Percentiles rank a stretch among this genome's conserved stretches.
Evolutionary conservation across 305 asterid genomes (phyloP).

Genomic region (Galium porrigens): DNA sequence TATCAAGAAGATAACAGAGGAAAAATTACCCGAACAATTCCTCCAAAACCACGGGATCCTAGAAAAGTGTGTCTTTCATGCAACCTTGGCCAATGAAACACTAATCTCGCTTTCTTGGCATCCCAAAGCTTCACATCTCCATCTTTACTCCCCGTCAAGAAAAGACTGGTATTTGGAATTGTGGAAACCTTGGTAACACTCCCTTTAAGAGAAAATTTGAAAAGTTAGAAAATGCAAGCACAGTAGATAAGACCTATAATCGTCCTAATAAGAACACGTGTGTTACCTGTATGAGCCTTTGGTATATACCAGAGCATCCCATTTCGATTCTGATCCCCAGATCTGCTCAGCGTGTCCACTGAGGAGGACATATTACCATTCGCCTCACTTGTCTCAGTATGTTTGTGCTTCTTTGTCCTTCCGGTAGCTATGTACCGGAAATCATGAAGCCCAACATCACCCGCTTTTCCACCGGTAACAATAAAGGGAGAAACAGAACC

Average conservation of each 20-base stretch:
- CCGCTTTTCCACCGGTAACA: conserved; percentile 85
- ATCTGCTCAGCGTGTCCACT: conserved; percentile 50
- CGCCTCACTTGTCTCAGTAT: conserved; percentile 46
- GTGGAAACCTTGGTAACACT: conserved; percentile 74
- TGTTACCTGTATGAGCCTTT: conserved; percentile 91
- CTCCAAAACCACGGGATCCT: conserved; percentile 80
- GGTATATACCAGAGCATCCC: conserved; percentile 99
- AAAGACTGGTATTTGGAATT: conserved; percentile 77
- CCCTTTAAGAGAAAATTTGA: conserved; percentile 34
- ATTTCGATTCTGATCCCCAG: conserved; percentile 92
- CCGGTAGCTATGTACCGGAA: conserved; percentile 98
- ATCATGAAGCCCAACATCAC: conserved; percentile 96
- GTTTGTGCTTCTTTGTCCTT: conserved; percentile 74
- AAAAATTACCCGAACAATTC: conserved; percentile 65
- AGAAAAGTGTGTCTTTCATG: conserved; percentile 86
- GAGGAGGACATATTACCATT: conserved; percentile 41
- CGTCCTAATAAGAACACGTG: conserved; percentile 4
- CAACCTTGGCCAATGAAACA: conserved; percentile 89
- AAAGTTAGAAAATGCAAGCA: conserved; percentile 13
- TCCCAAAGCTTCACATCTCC: conserved; percentile 99
- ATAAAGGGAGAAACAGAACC: conserved; percentile 90
- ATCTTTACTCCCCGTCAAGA: conserved; percentile 97
- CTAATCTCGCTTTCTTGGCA: conserved; percentile 73
- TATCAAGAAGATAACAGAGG: conserved; percentile 8
- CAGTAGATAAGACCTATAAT: neutral